A percentile compares a stretch with the other conserved stretches of the same genome.
phyloP scores from a whole-genome alignment of 768 basidiomycete species.

The Macrocybe gigantea region DNA sequence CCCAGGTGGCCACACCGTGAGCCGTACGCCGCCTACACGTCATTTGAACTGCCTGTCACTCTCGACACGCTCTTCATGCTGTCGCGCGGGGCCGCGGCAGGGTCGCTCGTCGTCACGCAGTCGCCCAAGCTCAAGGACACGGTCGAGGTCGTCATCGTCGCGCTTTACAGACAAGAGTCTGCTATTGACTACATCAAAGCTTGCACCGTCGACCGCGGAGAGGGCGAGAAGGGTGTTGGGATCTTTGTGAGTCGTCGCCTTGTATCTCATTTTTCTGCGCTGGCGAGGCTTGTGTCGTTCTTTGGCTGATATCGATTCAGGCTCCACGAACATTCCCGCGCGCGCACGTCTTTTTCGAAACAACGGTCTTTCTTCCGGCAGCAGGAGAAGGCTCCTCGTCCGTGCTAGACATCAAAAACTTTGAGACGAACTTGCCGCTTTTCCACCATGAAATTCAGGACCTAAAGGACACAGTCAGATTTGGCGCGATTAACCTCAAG shows the following conservation, averaged over 20 bases:
- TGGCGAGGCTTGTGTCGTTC: not conserved
- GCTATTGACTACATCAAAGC: constrained; percentile 17
- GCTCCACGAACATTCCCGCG: not conserved
- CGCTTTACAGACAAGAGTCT: constrained; percentile 15
- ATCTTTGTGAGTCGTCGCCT: constrained; percentile 24
- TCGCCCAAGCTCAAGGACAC: constrained; percentile 11
- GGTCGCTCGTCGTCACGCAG: constrained; percentile 17
- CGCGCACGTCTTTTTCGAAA: not conserved
- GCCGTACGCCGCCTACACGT: constrained; percentile 7
- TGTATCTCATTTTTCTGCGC: not conserved
- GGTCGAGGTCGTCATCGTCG: constrained; percentile 19
- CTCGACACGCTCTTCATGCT: constrained; percentile 22
- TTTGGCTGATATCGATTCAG: not conserved
- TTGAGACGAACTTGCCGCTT: constrained; percentile 36
- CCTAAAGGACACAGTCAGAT: constrained; percentile 21
- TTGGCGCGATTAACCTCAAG: not conserved
- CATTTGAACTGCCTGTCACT: constrained; percentile 19
- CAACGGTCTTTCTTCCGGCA: not conserved
- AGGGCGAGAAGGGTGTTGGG: constrained; percentile 26
- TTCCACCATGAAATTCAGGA: constrained; percentile 31
- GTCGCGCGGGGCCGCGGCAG: constrained; percentile 20
- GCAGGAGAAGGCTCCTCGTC: not conserved
- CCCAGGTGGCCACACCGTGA: not conserved
- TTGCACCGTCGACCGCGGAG: constrained; percentile 17
- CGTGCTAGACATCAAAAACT: constrained; percentile 26